A percentile compares a stretch with the other conserved stretches of the same genome.
Evolutionary conservation across 1,139 yeast species (phyloP).

Genomic region (Yamadazyma sp.): DNA sequence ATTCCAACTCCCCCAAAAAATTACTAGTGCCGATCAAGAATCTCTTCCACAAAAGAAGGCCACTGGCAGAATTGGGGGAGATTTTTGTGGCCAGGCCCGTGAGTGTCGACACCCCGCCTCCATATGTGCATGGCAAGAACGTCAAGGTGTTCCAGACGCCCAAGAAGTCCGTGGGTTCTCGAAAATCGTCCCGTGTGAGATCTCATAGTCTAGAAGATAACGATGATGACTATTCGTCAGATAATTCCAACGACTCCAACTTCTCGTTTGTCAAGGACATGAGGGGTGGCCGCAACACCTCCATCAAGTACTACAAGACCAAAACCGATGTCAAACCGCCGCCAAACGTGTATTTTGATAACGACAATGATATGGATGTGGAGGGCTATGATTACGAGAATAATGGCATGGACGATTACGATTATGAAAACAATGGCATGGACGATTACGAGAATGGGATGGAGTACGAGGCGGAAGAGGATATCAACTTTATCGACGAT

Average conservation of each 20-base stretch:
- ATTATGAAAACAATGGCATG: slow-evolving; percentile 51
- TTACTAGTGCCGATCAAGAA: slow-evolving; percentile 44
- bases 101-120: background rate
- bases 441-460: slow-evolving; percentile 45
- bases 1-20: slow-evolving; percentile 42
- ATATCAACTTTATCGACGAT: slow-evolving; percentile 52
- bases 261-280: slow-evolving; percentile 60
- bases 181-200: background rate
- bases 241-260: slow-evolving; percentile 15
- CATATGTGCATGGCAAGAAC: background rate
- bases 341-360: slow-evolving; percentile 28
- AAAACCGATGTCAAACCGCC: slow-evolving; percentile 13
- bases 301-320: slow-evolving; percentile 59
- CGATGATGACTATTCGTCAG: background rate
- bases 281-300: slow-evolving; percentile 59
- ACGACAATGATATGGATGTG: slow-evolving; percentile 30
- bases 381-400: slow-evolving; percentile 50
- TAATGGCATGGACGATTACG: slow-evolving; percentile 50
- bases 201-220: background rate
- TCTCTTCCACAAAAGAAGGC: slow-evolving; percentile 25
- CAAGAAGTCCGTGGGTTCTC: background rate
- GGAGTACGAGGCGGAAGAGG: slow-evolving; percentile 35
- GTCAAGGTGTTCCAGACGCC: background rate
- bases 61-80: slow-evolving; percentile 10
- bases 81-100: slow-evolving; percentile 5